Conservation (phyloP, 768 basidiomycete species). For the Lactarius hatsudake region DNA sequence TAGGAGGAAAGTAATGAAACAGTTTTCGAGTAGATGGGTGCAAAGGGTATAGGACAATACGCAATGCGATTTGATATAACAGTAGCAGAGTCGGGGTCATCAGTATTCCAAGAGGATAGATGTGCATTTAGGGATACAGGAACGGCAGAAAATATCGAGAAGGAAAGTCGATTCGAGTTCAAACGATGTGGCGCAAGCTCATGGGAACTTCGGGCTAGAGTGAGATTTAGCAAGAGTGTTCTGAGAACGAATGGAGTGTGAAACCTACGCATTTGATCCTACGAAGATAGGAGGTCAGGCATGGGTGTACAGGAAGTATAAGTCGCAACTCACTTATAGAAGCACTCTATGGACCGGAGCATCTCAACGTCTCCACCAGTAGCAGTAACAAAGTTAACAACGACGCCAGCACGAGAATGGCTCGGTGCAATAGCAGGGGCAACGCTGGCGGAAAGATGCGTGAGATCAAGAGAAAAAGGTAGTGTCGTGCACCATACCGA, state of each 20-base stretch:
- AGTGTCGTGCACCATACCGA: conserved; percentile 50
- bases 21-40: conserved; percentile 48
- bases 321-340: conserved; percentile 71
- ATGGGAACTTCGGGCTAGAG: conserved; percentile 84
- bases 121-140: conserved; percentile 81
- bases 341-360: conserved; percentile 97
- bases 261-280: conserved; percentile 75
- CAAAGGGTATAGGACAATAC: conserved; percentile 70
- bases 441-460: conserved; percentile 49
- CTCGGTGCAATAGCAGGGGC: conserved; percentile 83
- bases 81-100: conserved; percentile 39
- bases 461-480: conserved; percentile 20
- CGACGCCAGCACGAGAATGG: conserved; percentile 84
- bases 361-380: conserved; percentile 98
- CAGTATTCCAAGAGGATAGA: conserved; percentile 32
- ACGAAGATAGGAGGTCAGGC: conserved; percentile 14
- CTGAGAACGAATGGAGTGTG: background rate
- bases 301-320: background rate
- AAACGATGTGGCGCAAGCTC: conserved; percentile 87
- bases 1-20: conserved; percentile 57
- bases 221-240: conserved; percentile 27
- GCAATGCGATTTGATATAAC: conserved; percentile 46
- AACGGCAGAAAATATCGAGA: conserved; percentile 43
- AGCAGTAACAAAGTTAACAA: conserved; percentile 96
- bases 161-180: conserved; percentile 40